A percentile compares a stretch with the other conserved stretches of the same genome.
Evolutionary conservation across 345 rosid genomes (phyloP).

Genomic region (Streptanthus diversifolius): DNA sequence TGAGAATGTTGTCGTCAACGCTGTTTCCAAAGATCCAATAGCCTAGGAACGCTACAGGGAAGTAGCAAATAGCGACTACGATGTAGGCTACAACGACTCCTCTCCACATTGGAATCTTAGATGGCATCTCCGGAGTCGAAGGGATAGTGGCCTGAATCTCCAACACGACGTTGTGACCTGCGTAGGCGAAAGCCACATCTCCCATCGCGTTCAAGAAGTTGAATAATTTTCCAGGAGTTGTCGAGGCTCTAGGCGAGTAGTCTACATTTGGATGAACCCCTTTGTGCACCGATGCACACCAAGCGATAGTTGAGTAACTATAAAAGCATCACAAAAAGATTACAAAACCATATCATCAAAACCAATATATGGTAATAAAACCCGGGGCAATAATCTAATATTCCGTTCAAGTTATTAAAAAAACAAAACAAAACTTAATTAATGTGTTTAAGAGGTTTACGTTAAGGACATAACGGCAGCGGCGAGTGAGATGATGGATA

Average conservation of each 20-base stretch:
- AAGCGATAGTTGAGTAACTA: slow-evolving; percentile 79
- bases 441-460: slow-evolving; percentile 14
- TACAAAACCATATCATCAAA: neutral
- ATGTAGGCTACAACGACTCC: slow-evolving; percentile 75
- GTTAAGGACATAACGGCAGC: slow-evolving; percentile 71
- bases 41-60: slow-evolving; percentile 73
- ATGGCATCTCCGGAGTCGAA: slow-evolving; percentile 78
- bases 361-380: neutral
- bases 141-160: slow-evolving; percentile 96
- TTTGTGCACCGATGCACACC: slow-evolving; percentile 50
- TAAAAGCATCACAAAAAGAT: slow-evolving; percentile 1
- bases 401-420: neutral
- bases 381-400: no score
- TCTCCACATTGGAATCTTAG: slow-evolving; percentile 84
- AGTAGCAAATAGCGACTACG: slow-evolving; percentile 85
- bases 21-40: slow-evolving; percentile 55
- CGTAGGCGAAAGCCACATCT: slow-evolving; percentile 83
- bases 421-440: no score
- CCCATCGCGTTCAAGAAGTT: slow-evolving; percentile 69
- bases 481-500: slow-evolving; percentile 52
- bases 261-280: slow-evolving; percentile 51
- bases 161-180: slow-evolving; percentile 83
- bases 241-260: slow-evolving; percentile 49
- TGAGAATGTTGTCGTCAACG: slow-evolving; percentile 71
- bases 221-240: slow-evolving; percentile 38